A percentile compares a stretch with the other conserved stretches of the same genome.
These are phyloP conservation scores for Apiospora hydei DNA, from an alignment of 2,329 filamentous ascomycete genomes.

Conservation along the genomic window DNA sequence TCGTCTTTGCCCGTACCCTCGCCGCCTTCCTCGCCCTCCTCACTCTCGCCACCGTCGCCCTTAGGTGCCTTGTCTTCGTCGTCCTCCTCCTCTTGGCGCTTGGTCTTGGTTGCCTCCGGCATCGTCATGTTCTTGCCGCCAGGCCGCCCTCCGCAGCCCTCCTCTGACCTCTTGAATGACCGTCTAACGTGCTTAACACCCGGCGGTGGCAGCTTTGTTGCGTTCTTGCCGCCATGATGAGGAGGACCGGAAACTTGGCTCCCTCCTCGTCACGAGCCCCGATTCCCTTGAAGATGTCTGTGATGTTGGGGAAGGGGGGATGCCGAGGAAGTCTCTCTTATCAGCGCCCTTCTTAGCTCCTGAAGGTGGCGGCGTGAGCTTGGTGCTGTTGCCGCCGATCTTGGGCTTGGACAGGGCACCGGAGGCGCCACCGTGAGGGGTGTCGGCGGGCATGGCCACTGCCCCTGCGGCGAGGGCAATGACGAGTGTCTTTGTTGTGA, in stretches of 20 bases:
- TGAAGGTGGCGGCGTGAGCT: background rate
- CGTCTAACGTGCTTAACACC: background rate
- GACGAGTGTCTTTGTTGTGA: slow-evolving; percentile 8
- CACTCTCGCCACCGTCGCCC: background rate
- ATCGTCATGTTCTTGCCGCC: background rate
- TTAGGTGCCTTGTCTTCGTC: background rate
- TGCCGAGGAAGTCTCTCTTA: background rate
- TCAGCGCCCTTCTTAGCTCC: background rate
- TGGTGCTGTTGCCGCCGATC: background rate
- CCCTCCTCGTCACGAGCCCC: background rate
- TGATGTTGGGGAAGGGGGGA: slow-evolving; percentile 12
- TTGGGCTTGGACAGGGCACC: background rate
- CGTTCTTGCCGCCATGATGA: background rate
- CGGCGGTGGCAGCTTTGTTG: background rate
- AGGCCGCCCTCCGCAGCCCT: background rate
- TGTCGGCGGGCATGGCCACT: background rate
- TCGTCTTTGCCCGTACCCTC: no score
- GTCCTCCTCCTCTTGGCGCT: background rate
- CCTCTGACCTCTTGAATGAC: background rate
- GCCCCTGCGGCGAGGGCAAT: slow-evolving; percentile 9
- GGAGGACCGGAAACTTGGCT: background rate
- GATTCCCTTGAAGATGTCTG: background rate
- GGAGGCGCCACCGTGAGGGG: background rate
- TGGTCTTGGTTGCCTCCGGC: background rate
- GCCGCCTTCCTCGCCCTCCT: background rate